phyloP scores from a whole-genome alignment of 495 filamentous ascomycete species.

The Aspergillus funiculosus region DNA sequence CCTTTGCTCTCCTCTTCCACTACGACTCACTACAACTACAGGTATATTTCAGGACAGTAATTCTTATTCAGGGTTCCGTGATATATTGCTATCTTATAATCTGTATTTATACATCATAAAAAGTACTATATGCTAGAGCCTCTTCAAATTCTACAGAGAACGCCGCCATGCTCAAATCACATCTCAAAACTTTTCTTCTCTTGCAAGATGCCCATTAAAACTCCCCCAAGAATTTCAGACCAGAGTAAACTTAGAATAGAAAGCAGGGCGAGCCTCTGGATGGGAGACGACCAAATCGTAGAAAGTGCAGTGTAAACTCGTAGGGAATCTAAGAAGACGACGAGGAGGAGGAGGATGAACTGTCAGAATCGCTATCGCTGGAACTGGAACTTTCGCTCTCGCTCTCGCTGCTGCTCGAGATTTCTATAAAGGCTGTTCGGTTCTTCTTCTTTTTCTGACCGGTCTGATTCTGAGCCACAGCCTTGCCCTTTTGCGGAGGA shows the following conservation, averaged over 20 bases:
- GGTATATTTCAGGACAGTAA: no score
- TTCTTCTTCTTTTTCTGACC: constrained; percentile 55
- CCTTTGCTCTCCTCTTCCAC: constrained; percentile 13
- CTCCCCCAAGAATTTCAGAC: not conserved
- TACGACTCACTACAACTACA: not conserved
- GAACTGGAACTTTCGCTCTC: constrained; percentile 31
- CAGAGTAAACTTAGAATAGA: no score
- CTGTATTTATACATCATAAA: not conserved
- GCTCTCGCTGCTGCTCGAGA: constrained; percentile 44
- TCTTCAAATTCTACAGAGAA: not conserved
- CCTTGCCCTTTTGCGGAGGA: constrained; percentile 18
- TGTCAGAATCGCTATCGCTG: constrained; percentile 20
- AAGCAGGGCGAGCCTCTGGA: no score
- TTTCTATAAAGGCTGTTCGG: constrained; percentile 40
- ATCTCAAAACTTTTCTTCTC: constrained; percentile 4
- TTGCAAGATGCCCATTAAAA: no score
- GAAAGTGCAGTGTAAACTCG: not conserved
- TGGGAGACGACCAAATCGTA: not conserved
- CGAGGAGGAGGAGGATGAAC: constrained; percentile 12
- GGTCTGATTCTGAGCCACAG: constrained; percentile 25
- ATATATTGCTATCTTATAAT: not conserved
- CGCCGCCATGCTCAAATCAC: not conserved
- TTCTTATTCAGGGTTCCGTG: no score
- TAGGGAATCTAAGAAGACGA: constrained; percentile 1
- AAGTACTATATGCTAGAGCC: not conserved